These are phyloP conservation scores for Gaeumannomyces tritici DNA, from an alignment of 2,329 filamentous ascomycete genomes.

Conservation along the genomic window DNA sequence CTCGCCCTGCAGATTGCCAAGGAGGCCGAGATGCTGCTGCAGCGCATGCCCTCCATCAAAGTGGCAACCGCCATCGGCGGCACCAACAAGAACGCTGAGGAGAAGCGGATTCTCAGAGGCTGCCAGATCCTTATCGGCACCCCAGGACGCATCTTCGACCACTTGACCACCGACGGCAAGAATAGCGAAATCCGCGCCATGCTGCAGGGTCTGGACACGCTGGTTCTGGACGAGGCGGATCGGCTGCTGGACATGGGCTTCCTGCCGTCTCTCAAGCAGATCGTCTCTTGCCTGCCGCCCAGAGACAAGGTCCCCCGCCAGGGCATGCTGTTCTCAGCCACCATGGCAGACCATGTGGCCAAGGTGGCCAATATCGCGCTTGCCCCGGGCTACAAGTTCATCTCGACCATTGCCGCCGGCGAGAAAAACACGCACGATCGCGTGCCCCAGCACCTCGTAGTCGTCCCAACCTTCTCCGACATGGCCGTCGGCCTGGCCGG, in stretches of 20 bases:
- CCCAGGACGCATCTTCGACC: conserved; percentile 69
- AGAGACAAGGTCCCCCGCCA: conserved; percentile 49
- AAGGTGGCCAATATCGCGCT: conserved; percentile 62
- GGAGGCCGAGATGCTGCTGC: conserved; percentile 62
- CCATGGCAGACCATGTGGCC: conserved; percentile 70
- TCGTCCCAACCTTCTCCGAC: conserved; percentile 60
- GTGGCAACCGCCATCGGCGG: conserved; percentile 75
- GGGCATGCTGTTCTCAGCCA: conserved; percentile 80
- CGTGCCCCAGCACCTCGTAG: conserved; percentile 64
- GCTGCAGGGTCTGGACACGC: conserved; percentile 60
- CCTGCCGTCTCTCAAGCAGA: conserved; percentile 67
- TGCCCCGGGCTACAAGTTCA: conserved; percentile 64
- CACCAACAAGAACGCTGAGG: conserved; percentile 62
- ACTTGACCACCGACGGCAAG: conserved; percentile 57
- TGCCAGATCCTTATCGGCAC: conserved; percentile 77
- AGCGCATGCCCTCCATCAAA: conserved; percentile 63
- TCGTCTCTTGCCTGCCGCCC: conserved; percentile 60
- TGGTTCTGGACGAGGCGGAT: conserved; percentile 79
- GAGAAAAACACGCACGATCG: conserved; percentile 68
- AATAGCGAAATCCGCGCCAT: conserved; percentile 47
- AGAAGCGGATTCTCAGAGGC: conserved; percentile 58
- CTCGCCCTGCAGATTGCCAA: conserved; percentile 60
- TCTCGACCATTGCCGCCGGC: conserved; percentile 68
- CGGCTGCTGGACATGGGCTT: conserved; percentile 78
- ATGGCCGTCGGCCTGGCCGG: conserved; percentile 50